Evolutionary conservation across 1,284 basidiomycete species (phyloP).

Genomic region (Pseudozyma flocculosa): DNA sequence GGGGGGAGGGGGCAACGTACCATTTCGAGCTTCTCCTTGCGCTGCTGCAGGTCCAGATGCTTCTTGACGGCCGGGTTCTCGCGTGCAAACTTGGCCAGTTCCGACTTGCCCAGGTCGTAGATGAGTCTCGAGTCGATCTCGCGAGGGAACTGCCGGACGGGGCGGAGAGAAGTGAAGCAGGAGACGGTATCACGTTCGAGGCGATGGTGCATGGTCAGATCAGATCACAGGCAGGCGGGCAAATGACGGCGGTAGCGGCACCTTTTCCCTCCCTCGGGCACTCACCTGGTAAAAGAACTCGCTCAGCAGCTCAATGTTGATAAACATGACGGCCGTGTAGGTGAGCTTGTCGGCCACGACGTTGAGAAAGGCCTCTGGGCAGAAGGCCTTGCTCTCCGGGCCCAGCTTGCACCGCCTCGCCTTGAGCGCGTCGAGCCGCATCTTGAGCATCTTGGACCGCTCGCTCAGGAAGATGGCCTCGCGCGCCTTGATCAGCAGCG

Average conservation of each 20-base stretch:
- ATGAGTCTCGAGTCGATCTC: slow-evolving; percentile 94
- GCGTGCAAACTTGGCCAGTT: slow-evolving; percentile 84
- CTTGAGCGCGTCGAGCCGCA: slow-evolving; percentile 78
- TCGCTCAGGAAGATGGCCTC: slow-evolving; percentile 86
- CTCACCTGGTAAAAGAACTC: slow-evolving; percentile 96
- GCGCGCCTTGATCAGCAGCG: slow-evolving; percentile 67
- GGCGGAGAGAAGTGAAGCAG: not conserved
- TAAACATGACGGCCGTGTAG: slow-evolving; percentile 94
- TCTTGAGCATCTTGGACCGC: slow-evolving; percentile 76
- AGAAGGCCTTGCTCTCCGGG: slow-evolving; percentile 81
- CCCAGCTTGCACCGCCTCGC: slow-evolving; percentile 84
- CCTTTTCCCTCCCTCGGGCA: no score
- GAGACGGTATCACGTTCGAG: not conserved
- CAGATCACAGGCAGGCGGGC: no score
- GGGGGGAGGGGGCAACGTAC: not conserved
- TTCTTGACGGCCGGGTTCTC: slow-evolving; percentile 83
- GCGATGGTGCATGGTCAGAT: no score
- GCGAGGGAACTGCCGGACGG: slow-evolving; percentile 74
- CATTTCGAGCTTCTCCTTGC: slow-evolving; percentile 83
- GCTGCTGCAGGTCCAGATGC: slow-evolving; percentile 93
- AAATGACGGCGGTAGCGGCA: no score
- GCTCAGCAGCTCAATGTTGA: slow-evolving; percentile 84
- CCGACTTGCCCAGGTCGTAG: slow-evolving; percentile 82
- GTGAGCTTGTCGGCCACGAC: slow-evolving; percentile 96
- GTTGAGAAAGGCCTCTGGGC: slow-evolving; percentile 94